Evolutionary conservation across 495 filamentous ascomycete species (phyloP), one percentile per base, ranked within the genome.

Genomic region (Stereocaulon alpinum): DNA sequence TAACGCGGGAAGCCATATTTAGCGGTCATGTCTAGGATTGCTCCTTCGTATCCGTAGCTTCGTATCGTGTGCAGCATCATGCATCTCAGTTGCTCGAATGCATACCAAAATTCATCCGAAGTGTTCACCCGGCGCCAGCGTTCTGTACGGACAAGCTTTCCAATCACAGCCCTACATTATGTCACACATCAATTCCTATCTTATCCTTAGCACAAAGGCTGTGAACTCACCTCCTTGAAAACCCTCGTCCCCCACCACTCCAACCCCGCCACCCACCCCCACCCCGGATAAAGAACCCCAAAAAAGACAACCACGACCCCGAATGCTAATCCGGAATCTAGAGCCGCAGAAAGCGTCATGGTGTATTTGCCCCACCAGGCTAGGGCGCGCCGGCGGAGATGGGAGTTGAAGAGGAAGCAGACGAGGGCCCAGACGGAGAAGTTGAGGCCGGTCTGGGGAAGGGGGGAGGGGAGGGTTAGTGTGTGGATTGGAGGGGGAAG

Each of bases 311-410:
- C 77, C 6, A 93, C 81, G 2, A 91, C 80, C 0, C 84, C 85
- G 64, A 89, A 85, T 4, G 89, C 89, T 17, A 92, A 67, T 1
- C 87, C 87, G 2, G 88, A 90, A 56, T 94, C 89, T 41, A 95
- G 74, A 12, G 87, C 89, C 1, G 89, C 89, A 40, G 81, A 85
- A 32, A 94, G 73, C 1, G 87, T 91, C 86, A 91, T 91, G 18
- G 86, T 91, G 69, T 95, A 95, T 69, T 94, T 92, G 2, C 80
- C 81, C 88, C 87, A 92, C 89, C 89, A 94, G 6, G 76, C 81
- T 1, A 67, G 70, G 15, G 79, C 82, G n/a, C 82, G 75, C 6
- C 76, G 79, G 64, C 82, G 78, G 58, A 95, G 81, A 43, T 84
- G 67, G 63, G 86, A 83, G 66, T 94, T 95, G 67, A 94, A 94